Evolutionary conservation across 305 asterid species (phyloP).

Genomic region (Solanum chacoense): DNA sequence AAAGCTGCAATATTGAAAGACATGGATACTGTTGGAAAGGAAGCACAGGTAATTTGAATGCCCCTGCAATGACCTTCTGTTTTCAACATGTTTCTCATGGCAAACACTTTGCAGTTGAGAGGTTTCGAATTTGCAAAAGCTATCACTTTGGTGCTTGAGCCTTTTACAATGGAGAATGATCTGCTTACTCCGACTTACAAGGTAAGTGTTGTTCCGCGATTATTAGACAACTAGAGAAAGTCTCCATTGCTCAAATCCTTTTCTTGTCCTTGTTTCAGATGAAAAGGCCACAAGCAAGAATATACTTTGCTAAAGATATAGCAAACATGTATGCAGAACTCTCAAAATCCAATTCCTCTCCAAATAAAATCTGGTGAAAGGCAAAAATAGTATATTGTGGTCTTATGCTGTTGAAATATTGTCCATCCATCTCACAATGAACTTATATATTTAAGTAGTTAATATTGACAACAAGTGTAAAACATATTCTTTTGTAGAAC

Average conservation of each 20-base stretch:
- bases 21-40: conserved; percentile 55
- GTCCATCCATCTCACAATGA: neutral
- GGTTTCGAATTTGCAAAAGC: conserved; percentile 72
- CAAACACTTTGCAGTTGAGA: conserved; percentile 33
- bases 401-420: neutral
- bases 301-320: conserved; percentile 42
- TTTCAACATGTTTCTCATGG: neutral
- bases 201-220: conserved; percentile 17
- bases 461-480: neutral
- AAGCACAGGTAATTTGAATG: conserved; percentile 44
- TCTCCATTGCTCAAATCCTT: neutral
- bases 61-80: neutral
- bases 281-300: conserved; percentile 62
- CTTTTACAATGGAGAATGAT: conserved; percentile 53
- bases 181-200: conserved; percentile 66
- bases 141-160: conserved; percentile 44
- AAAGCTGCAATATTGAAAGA: conserved; percentile 60
- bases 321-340: conserved; percentile 46
- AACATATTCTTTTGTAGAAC: neutral
- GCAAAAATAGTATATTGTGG: neutral
- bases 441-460: neutral
- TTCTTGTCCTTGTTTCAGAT: conserved; percentile 26
- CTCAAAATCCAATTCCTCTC: conserved; percentile 23
- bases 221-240: neutral
- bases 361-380: conserved; percentile 9